These are phyloP conservation scores for Talaromyces sp. DNA, from an alignment of 2,329 filamentous ascomycete species.

Conservation along the genomic window DNA sequence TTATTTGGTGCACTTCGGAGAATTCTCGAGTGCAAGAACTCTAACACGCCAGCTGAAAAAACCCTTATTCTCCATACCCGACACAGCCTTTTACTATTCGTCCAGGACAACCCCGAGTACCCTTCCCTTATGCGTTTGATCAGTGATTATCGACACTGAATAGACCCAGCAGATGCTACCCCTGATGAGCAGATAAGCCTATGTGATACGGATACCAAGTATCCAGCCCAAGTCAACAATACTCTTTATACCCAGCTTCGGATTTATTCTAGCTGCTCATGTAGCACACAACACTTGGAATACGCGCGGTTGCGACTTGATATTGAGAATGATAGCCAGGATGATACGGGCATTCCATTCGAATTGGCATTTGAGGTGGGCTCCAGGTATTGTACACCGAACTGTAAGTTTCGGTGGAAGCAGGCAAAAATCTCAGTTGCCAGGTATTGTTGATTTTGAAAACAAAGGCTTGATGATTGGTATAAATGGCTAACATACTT, in stretches of 20 bases:
- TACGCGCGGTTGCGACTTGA: neutral
- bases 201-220: neutral
- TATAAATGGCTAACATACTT: neutral
- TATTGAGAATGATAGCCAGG: neutral
- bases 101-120: neutral
- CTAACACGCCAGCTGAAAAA: neutral
- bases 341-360: neutral
- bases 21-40: neutral
- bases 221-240: neutral
- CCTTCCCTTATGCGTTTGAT: neutral
- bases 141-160: neutral
- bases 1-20: neutral
- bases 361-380: neutral
- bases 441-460: neutral
- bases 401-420: slow-evolving; percentile 4
- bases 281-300: neutral
- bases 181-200: neutral
- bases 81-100: neutral
- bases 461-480: neutral
- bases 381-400: neutral
- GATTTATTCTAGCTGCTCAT: slow-evolving; percentile 1
- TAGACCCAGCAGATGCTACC: neutral
- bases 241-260: slow-evolving; percentile 4
- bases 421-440: neutral
- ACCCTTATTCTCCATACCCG: neutral